Evolutionary conservation across 2,329 filamentous ascomycete species (phyloP).

Genomic region (Penicillium brevicompactum): DNA sequence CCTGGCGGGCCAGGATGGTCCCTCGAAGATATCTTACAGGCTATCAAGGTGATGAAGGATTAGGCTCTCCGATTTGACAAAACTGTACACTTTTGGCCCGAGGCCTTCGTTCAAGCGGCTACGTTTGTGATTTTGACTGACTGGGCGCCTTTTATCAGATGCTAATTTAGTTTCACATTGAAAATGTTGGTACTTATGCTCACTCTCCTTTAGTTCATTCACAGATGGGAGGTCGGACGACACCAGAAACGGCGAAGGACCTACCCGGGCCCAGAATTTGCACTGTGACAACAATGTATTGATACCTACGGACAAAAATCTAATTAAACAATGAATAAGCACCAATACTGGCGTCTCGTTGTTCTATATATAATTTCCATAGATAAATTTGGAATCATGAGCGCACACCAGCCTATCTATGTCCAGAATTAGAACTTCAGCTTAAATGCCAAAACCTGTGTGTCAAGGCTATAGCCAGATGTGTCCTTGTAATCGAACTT

Average conservation of each 20-base stretch:
- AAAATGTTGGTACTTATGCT: background rate
- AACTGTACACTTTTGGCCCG: too few species aligned
- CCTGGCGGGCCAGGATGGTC: slow-evolving; percentile 64
- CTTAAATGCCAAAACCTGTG: slow-evolving; percentile 64
- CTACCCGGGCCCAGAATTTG: background rate
- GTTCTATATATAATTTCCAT: too few species aligned
- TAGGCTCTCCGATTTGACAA: slow-evolving; percentile 6
- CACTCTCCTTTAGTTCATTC: background rate
- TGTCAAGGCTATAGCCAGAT: slow-evolving; percentile 61
- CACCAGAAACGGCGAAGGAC: background rate
- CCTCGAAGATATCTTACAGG: slow-evolving; percentile 65
- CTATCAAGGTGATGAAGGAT: slow-evolving; percentile 32
- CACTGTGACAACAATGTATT: background rate
- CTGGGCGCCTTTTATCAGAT: background rate
- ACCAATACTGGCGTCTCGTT: background rate
- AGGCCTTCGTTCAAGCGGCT: background rate
- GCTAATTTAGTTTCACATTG: background rate
- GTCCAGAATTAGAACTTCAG: slow-evolving; percentile 24
- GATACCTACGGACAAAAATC: background rate
- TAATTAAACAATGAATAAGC: background rate
- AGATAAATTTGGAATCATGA: too few species aligned
- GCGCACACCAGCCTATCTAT: background rate
- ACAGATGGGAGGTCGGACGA: background rate
- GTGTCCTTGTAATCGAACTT: slow-evolving; percentile 58
- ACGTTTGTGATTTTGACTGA: background rate